Percentiles rank a stretch among this genome's conserved stretches.
phyloP scores from a whole-genome alignment of 2,329 filamentous ascomycete genomes.

The Fusarium sp. region DNA sequence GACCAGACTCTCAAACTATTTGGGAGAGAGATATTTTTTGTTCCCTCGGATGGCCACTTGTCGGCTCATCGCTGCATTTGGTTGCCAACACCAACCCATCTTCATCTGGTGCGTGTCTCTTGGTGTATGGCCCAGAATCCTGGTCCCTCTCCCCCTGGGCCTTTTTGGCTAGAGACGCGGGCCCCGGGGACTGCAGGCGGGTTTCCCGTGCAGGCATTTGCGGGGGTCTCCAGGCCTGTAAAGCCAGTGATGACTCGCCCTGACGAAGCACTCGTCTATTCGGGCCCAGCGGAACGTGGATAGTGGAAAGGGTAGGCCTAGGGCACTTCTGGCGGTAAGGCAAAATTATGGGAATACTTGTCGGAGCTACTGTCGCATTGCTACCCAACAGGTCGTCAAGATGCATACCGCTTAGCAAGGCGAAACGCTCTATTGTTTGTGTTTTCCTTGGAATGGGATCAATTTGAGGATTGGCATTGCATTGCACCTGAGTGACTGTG shows the following conservation, averaged over 20 bases:
- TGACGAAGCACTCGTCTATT: slow-evolving; percentile 32
- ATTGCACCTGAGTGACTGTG: neutral
- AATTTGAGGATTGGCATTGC: neutral
- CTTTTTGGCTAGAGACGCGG: slow-evolving; percentile 40
- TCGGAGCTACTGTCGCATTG: slow-evolving; percentile 47
- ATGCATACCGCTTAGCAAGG: slow-evolving; percentile 34
- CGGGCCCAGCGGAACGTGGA: slow-evolving; percentile 35
- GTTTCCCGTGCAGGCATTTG: slow-evolving; percentile 45
- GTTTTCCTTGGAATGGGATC: slow-evolving; percentile 27
- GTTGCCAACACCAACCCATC: slow-evolving; percentile 36
- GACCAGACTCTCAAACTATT: neutral
- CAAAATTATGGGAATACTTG: slow-evolving; percentile 38
- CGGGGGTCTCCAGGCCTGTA: slow-evolving; percentile 40
- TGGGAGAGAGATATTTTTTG: slow-evolving; percentile 10
- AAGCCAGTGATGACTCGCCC: slow-evolving; percentile 42
- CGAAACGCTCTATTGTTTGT: slow-evolving; percentile 12
- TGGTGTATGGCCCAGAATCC: slow-evolving; percentile 48
- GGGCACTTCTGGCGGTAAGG: slow-evolving; percentile 34
- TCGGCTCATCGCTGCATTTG: slow-evolving; percentile 49
- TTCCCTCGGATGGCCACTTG: slow-evolving; percentile 43
- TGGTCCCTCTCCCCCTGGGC: slow-evolving; percentile 29
- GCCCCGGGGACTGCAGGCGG: slow-evolving; percentile 44
- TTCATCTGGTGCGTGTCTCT: slow-evolving; percentile 48
- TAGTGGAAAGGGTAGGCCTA: slow-evolving; percentile 34
- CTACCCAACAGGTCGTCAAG: slow-evolving; percentile 43